Percentiles rank a stretch among this genome's conserved stretches.
These are phyloP conservation scores for Parathielavia appendiculata DNA, from an alignment of 495 filamentous ascomycete genomes.

Conservation along the genomic window DNA sequence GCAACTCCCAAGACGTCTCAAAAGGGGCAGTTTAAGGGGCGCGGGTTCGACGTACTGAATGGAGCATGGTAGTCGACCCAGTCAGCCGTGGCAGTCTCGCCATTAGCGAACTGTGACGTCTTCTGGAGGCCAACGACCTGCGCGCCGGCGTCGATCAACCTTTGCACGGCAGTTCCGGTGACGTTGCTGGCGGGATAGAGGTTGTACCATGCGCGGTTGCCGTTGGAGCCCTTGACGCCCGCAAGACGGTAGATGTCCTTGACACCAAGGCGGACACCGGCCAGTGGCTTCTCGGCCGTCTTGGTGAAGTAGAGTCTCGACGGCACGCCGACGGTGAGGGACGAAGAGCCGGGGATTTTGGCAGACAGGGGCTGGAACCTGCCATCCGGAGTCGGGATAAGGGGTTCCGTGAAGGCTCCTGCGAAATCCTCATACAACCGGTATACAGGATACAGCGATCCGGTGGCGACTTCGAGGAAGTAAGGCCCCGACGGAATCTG, in stretches of 20 bases:
- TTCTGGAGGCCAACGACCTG: conserved; percentile 57
- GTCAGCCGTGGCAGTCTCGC: conserved; percentile 49
- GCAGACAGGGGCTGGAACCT: conserved; percentile 38
- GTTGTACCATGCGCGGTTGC: conserved; percentile 53
- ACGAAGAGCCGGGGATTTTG: conserved; percentile 26
- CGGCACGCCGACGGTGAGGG: conserved; percentile 41
- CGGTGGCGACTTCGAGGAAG: conserved; percentile 39
- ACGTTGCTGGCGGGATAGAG: conserved; percentile 44
- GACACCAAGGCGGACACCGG: conserved; percentile 51
- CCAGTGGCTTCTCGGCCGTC: conserved; percentile 39
- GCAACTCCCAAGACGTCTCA: no score
- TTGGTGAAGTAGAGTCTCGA: conserved; percentile 51
- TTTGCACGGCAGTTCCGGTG: conserved; percentile 47
- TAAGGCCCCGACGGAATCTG: conserved; percentile 45
- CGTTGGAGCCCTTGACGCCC: conserved; percentile 50
- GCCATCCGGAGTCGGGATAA: conserved; percentile 35
- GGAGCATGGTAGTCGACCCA: conserved; percentile 51
- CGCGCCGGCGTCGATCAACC: conserved; percentile 56
- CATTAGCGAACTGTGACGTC: conserved; percentile 55
- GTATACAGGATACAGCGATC: conserved; percentile 37
- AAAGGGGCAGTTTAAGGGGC: conserved; percentile 15
- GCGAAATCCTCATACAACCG: conserved; percentile 42
- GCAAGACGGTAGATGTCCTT: conserved; percentile 60
- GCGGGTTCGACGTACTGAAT: conserved; percentile 42
- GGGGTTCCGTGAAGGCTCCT: conserved; percentile 35